These are phyloP conservation scores for Rhizoclosmatium sp. DNA, from an alignment of 192 early-diverging fungal species.

Conservation along the genomic window DNA sequence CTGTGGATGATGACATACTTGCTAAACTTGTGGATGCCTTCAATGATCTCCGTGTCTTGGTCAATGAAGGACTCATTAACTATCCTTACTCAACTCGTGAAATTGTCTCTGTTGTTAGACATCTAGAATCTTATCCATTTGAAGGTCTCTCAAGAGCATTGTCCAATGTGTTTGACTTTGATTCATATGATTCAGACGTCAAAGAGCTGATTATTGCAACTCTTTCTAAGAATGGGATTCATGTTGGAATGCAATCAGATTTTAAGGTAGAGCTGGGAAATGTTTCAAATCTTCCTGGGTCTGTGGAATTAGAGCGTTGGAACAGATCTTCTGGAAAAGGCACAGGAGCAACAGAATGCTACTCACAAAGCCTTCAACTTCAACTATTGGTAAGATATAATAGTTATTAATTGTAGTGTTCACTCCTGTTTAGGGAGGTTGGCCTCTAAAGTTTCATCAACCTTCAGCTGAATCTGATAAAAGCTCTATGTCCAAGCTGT, in stretches of 20 bases:
- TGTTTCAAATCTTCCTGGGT: constrained; percentile 56
- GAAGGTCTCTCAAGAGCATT: constrained; percentile 73
- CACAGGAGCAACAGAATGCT: neutral
- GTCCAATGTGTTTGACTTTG: constrained; percentile 86
- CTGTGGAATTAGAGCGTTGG: constrained; percentile 67
- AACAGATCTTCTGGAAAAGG: constrained; percentile 18
- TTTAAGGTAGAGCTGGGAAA: constrained; percentile 69
- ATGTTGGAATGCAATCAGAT: constrained; percentile 72
- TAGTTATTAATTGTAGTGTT: neutral
- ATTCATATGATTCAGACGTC: constrained; percentile 61
- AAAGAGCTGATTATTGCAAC: constrained; percentile 75
- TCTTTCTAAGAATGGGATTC: constrained; percentile 77
- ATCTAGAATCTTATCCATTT: constrained; percentile 73
- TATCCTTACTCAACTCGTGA: constrained; percentile 88
- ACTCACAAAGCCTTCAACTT: neutral
- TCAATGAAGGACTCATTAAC: constrained; percentile 77
- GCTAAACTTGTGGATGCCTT: constrained; percentile 73
- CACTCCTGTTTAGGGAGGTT: neutral
- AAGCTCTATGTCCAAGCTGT: neutral
- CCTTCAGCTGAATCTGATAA: too few relatives aligned
- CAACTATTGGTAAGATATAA: constrained; percentile 18
- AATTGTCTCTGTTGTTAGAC: constrained; percentile 78
- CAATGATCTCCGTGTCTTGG: constrained; percentile 71
- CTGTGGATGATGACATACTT: constrained; percentile 73
- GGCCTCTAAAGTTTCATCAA: constrained; percentile 5